These are phyloP conservation scores for Cutaneotrichosporon arboriforme DNA, from an alignment of 1,284 basidiomycete genomes.

Conservation along the genomic window DNA sequence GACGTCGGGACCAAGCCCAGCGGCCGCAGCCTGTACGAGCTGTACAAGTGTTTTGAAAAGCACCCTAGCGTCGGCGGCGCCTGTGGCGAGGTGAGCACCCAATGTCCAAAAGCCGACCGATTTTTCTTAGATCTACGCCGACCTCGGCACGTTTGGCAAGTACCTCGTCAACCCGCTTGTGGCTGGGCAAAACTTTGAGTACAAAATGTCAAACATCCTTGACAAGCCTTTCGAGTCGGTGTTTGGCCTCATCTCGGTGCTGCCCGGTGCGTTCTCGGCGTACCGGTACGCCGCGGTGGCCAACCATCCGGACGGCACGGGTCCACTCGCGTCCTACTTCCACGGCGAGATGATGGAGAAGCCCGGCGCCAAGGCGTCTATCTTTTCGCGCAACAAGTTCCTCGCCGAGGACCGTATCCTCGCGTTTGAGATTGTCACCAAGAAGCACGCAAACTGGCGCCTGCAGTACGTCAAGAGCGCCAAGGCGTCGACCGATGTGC, in stretches of 20 bases:
- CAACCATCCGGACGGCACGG: conserved; percentile 74
- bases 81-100: conserved; percentile 62
- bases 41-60: conserved; percentile 69
- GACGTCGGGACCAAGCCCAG: conserved; percentile 94
- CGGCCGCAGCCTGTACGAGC: conserved; percentile 85
- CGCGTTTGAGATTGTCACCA: conserved; percentile 43
- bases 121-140: conserved; percentile 61
- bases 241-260: conserved; percentile 84
- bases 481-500: conserved; percentile 72
- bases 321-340: conserved; percentile 85
- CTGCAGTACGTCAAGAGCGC: conserved; percentile 87
- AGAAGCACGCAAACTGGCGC: conserved; percentile 52
- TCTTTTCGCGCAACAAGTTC: conserved; percentile 76
- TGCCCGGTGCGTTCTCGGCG: conserved; percentile 81
- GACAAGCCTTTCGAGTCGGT: conserved; percentile 90
- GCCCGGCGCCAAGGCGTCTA: conserved; percentile 40
- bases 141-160: conserved; percentile 66
- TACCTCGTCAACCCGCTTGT: conserved; percentile 82
- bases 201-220: conserved; percentile 77
- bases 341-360: conserved; percentile 77
- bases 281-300: conserved; percentile 80
- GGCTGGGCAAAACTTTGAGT: conserved; percentile 83
- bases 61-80: conserved; percentile 87
- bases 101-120: too few species aligned
- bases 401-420: conserved; percentile 58